Evolutionary conservation across 169 alveolate genomes (phyloP), one percentile per base, ranked within the genome.

Genomic region (Eimeria sp.): DNA sequence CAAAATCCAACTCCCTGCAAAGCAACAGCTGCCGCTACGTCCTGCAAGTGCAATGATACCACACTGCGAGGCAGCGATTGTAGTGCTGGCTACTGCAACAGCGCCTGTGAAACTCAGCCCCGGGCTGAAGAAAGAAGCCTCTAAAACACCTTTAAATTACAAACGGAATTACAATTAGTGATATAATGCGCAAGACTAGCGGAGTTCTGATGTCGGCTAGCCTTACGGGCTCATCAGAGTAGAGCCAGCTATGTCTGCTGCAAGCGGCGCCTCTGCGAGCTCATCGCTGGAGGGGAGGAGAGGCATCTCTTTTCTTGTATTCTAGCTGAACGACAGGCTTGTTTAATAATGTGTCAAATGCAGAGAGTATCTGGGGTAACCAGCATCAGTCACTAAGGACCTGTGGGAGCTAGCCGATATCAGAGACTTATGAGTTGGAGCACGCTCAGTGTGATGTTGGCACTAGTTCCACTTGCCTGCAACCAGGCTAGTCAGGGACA

Each of bases 61-160:
- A 65, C 80, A 34, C 80, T 6, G 47, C n/a, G 80, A 70, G 80
- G 80, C 80, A 70, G 80, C 80, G 80, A 70, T 70, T 70, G 80
- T 70, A 70, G 14, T 70, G 80, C 49, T 34, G 80, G 80, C 34
- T 7, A 70, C 80, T 30, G 16, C 80, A 70, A 70, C 47, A 49
- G 6, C 51, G 47, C 51, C 51, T 70, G 80, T 34, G 51, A 14
- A 34, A 54, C 61, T 11, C 80, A 0, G 80, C 51, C 22, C 47
- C 80, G 80, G 80, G 80, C 80, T 11, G 80, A 51, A 70, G 47
- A 70, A 34, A 70, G 51, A n/a, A 30, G 43, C 80, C n/a, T 30
- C 22, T 34, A 70, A 30, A 70, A 30, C 51, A 27, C 51, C 7
- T 70, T 70, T 65, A 65, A 70, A 30, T 30, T 9, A 70, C 34